Percentiles rank a stretch among this genome's conserved stretches.
Conservation (phyloP, 305 asterid species). For the Solanum aculeatissimum region DNA sequence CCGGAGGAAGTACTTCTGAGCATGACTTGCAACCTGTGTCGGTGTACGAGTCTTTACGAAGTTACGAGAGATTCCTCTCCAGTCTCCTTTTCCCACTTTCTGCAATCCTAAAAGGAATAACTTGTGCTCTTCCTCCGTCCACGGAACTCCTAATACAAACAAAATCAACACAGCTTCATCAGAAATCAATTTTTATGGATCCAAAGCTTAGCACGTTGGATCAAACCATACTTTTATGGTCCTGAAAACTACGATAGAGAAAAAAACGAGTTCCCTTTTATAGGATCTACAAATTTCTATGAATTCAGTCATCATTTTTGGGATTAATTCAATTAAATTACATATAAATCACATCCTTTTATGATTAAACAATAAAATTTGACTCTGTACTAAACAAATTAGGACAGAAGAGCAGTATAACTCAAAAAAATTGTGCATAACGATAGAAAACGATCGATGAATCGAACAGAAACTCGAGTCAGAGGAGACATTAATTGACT, state of each 20-base stretch:
- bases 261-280: background rate
- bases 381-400: background rate
- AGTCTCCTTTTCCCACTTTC: constrained; percentile 78
- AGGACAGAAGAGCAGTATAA: background rate
- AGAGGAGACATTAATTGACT: background rate
- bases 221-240: background rate
- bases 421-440: background rate
- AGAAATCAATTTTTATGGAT: background rate
- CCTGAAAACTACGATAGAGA: background rate
- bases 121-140: constrained; percentile 96
- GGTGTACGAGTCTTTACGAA: constrained; percentile 85
- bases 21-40: constrained; percentile 93
- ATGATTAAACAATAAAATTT: background rate
- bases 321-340: background rate
- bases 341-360: background rate
- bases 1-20: constrained; percentile 79
- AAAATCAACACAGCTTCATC: background rate
- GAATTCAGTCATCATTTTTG: background rate
- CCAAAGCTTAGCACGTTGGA: background rate
- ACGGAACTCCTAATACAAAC: constrained; percentile 48
- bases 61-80: constrained; percentile 81
- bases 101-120: constrained; percentile 67
- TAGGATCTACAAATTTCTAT: background rate
- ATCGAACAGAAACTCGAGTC: background rate
- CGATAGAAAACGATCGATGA: background rate